Evolutionary conservation across 2,329 filamentous ascomycete genomes (phyloP).

Genomic region (Aspergillus hiratsukae): DNA sequence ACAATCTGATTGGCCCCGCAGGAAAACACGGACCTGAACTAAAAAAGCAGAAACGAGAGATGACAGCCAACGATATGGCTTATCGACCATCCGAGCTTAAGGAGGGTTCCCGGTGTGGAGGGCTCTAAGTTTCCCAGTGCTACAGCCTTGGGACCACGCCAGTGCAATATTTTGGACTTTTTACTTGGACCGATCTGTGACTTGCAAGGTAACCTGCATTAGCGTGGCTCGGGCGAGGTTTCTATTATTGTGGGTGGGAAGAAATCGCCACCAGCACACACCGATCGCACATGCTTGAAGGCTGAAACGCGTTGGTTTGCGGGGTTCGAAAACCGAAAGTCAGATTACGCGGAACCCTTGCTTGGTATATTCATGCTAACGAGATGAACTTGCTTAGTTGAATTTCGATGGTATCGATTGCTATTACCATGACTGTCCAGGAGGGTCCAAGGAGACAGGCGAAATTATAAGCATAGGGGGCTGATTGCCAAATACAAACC

Average conservation of each 20-base stretch:
- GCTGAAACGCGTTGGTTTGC: neutral
- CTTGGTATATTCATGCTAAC: neutral
- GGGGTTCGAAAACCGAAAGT: neutral
- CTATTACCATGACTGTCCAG: neutral
- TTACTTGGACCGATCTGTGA: conserved; percentile 11
- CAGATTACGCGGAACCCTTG: neutral
- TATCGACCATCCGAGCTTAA: neutral
- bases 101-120: conserved; percentile 18
- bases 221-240: conserved; percentile 26
- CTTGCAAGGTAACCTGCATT: conserved; percentile 35
- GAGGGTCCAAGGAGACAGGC: too few relatives aligned
- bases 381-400: neutral
- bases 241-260: neutral
- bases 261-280: neutral
- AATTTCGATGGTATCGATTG: neutral
- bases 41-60: neutral
- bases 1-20: neutral
- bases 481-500: neutral
- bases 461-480: neutral
- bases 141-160: conserved; percentile 31
- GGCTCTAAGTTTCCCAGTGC: conserved; percentile 32
- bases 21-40: neutral
- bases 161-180: conserved; percentile 6
- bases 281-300: neutral
- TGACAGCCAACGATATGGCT: neutral